These are phyloP conservation scores for Bauhinia variegata DNA, from an alignment of 306 rosid species.

Conservation along the genomic window DNA sequence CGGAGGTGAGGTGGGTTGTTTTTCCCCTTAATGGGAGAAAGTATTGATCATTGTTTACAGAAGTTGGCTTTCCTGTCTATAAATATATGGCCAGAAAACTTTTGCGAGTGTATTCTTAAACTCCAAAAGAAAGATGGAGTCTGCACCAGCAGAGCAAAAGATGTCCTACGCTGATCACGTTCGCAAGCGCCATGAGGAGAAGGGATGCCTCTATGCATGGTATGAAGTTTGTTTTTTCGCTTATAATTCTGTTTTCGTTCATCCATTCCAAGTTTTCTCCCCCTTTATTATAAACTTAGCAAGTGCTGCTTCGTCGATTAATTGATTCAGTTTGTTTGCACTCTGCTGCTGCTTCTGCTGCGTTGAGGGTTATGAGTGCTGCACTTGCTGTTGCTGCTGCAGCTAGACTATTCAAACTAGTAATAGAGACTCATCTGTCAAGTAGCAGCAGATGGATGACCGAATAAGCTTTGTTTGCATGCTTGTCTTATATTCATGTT, in stretches of 20 bases:
- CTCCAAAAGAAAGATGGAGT: slow-evolving; percentile 28
- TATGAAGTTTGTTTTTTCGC: slow-evolving; percentile 25
- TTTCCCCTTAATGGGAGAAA: slow-evolving; percentile 40
- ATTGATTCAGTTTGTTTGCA: slow-evolving; percentile 52
- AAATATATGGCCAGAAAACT: background rate
- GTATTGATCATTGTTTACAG: slow-evolving; percentile 1
- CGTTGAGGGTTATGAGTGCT: slow-evolving; percentile 49
- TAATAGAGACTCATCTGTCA: no score
- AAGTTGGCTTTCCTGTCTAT: slow-evolving; percentile 20
- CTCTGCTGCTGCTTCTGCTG: slow-evolving; percentile 73
- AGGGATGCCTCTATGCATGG: slow-evolving; percentile 62
- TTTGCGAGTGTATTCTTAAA: slow-evolving; percentile 16
- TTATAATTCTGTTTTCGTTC: no score
- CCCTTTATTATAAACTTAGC: background rate
- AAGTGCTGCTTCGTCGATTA: background rate
- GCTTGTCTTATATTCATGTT: background rate
- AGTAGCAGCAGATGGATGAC: slow-evolving; percentile 16
- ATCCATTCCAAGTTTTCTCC: background rate
- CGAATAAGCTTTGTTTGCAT: slow-evolving; percentile 15
- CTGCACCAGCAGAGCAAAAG: slow-evolving; percentile 50
- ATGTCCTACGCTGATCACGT: slow-evolving; percentile 54
- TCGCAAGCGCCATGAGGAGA: slow-evolving; percentile 49
- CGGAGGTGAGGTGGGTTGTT: no score
- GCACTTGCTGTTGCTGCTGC: slow-evolving; percentile 67
- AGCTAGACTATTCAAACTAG: no score